Evolutionary conservation across 305 asterid species (phyloP), one percentile per base, ranked within the genome.

Genomic region (Coffea humblotiana): DNA sequence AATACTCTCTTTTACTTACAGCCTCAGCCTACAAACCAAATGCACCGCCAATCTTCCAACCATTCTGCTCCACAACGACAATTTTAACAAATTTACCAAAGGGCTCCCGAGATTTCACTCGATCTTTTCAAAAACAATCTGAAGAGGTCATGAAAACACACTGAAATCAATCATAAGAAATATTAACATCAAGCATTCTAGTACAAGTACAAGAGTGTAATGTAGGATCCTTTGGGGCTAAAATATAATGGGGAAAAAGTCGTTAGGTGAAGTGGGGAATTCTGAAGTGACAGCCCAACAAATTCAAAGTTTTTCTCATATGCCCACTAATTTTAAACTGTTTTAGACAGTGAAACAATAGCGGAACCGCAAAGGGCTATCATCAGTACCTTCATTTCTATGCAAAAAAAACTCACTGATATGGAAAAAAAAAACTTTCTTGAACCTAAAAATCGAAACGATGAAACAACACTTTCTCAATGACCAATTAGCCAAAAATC

Each of bases 251-350:
- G 11, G 11, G 60, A 67, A 74, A 78, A 47, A 84, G 56, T 78
- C 75, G 92, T 89, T 90, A 90, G 92, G 97, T 93, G 76, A 87
- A 88, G 91, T 91, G 92, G 93, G 76, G 86, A 83, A 71, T 77
- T 76, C 81, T 83, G 85, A 82, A 90, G 82, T 84, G 94, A 93
- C 93, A 78, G 82, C 87, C 82, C 90, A 93, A 85, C 96, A 89
- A 85, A 87, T 80, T 80, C 65, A 70, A 68, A 68, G 70, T 69
- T 13, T 13, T 75, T 71, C 15, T 61, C 78, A 37, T 60, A 32
- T 74, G 58, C 47, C 56, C 40, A 72, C 72, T 58, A 23, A 70
- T 43, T 76, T 13, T 48, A 52, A 61, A 61, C 71, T 48, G 27
- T 71, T 78, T 75, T 15, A 75, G 83, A 76, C 80, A 78, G 75